Evolutionary conservation across 495 filamentous ascomycete species (phyloP), one percentile per base, ranked within the genome.

Genomic region (Neurospora sp.): DNA sequence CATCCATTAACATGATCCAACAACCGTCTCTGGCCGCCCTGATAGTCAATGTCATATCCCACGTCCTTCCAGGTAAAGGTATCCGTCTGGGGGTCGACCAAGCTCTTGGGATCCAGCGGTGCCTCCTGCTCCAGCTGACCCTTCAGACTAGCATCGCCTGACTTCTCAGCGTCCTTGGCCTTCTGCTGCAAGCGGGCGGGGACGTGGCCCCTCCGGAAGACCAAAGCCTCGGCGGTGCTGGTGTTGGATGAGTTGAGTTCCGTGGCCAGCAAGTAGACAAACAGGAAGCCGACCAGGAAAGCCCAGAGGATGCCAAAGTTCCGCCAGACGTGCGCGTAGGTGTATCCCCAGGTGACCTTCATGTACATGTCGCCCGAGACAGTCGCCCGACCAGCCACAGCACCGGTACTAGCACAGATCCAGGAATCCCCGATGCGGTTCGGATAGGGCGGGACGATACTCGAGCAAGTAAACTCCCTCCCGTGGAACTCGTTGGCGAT

Each of bases 251-350:
- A 90, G 88, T 35, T 87, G 80, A 75, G 87, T 84, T 66, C 85
- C 9, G 86, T 82, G 12, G 86, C 90, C 69, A 90, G 72, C 48
- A 91, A 83, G 10, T 92, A 92, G 23, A 94, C 81, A n/a, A 88
- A 72, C 72, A 94, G 86, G 76, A 93, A 94, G 7, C 90, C 82
- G 37, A 92, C 83, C 3, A 86, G 87, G 70, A 92, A 93, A 14
- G 88, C 91, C 39, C 92, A 85, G 54, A 93, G 77, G 39, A 94
- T 90, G 70, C 91, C 92, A 77, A 92, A 92, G 78, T 95, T 94
- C 20, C 92, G 88, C 92, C 92, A 94, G 14, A 93, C 80, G 78
- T 96, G 88, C 27, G 79, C 75, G 9, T 89, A 87, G 10, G 83
- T 86, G 76, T 93, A 94, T 4, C 70, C 59, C 48, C 86, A 82